Evolutionary conservation across 2,329 filamentous ascomycete species (phyloP).

Genomic region (Lomentospora prolificans): DNA sequence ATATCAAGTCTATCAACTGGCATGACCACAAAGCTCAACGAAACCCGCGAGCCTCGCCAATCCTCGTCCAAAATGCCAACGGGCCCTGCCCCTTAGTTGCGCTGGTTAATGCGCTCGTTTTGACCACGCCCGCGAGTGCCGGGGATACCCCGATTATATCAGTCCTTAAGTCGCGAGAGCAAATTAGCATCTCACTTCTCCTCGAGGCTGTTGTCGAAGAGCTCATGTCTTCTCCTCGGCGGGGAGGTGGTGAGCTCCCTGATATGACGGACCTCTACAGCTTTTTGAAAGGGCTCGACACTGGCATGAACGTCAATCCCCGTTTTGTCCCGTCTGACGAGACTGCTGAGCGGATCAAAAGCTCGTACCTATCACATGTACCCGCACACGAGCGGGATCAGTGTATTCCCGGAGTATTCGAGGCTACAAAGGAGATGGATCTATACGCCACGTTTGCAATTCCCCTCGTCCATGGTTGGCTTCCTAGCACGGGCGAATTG

Average conservation of each 20-base stretch:
- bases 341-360: slow-evolving; percentile 35
- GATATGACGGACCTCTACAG: slow-evolving; percentile 81
- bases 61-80: slow-evolving; percentile 87
- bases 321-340: slow-evolving; percentile 59
- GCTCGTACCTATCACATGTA: slow-evolving; percentile 41
- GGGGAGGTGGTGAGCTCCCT: slow-evolving; percentile 56
- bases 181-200: slow-evolving; percentile 75
- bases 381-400: slow-evolving; percentile 38
- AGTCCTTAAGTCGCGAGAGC: slow-evolving; percentile 68
- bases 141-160: slow-evolving; percentile 64
- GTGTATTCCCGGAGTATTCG: slow-evolving; percentile 61
- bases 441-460: slow-evolving; percentile 84
- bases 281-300: slow-evolving; percentile 82
- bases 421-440: slow-evolving; percentile 79
- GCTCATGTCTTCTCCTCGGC: slow-evolving; percentile 67
- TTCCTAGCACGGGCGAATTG: slow-evolving; percentile 58
- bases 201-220: slow-evolving; percentile 90
- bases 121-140: slow-evolving; percentile 62
- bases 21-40: slow-evolving; percentile 50
- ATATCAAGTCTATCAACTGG: slow-evolving; percentile 88
- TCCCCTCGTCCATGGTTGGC: slow-evolving; percentile 87
- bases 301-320: slow-evolving; percentile 97
- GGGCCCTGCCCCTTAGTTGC: slow-evolving; percentile 90
- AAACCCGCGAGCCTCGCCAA: slow-evolving; percentile 68
- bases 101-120: slow-evolving; percentile 79